phyloP scores from a whole-genome alignment of 805 yeast genomes.

The Metschnikowia lochheadii region DNA sequence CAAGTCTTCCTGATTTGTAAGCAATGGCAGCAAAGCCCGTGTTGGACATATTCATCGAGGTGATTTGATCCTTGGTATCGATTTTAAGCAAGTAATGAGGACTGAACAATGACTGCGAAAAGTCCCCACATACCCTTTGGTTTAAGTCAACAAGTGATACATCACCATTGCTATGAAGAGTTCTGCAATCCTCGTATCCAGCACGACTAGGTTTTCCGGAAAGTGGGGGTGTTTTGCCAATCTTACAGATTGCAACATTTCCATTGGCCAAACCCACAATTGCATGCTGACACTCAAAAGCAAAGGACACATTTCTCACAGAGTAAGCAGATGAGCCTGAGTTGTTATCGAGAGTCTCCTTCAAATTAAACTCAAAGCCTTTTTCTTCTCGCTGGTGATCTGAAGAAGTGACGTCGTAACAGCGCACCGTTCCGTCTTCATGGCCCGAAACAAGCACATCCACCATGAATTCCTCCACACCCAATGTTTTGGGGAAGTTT shows the following conservation, averaged over 20 bases:
- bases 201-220: constrained; percentile 6
- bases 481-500: constrained; percentile 27
- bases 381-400: constrained; percentile 43
- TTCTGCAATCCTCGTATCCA: constrained; percentile 27
- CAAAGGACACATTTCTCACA: constrained; percentile 62
- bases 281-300: constrained; percentile 73
- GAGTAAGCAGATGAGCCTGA: constrained; percentile 35
- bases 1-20: constrained; percentile 67
- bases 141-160: constrained; percentile 46
- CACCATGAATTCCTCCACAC: constrained; percentile 40
- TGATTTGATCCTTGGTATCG: constrained; percentile 33
- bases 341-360: constrained; percentile 29
- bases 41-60: constrained; percentile 63
- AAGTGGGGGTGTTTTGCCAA: constrained; percentile 37
- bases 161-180: constrained; percentile 32
- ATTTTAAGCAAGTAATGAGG: constrained; percentile 30
- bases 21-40: constrained; percentile 84
- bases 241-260: constrained; percentile 71
- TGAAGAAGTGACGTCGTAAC: constrained; percentile 79
- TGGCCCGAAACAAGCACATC: constrained; percentile 76
- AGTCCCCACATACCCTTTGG: constrained; percentile 47
- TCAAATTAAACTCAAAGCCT: constrained; percentile 30
- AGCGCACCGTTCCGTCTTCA: constrained; percentile 73
- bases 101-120: constrained; percentile 28
- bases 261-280: constrained; percentile 66